Evolutionary conservation across 768 basidiomycete genomes (phyloP), one percentile per base, ranked within the genome.

Genomic region (Amanita pallidorosea): DNA sequence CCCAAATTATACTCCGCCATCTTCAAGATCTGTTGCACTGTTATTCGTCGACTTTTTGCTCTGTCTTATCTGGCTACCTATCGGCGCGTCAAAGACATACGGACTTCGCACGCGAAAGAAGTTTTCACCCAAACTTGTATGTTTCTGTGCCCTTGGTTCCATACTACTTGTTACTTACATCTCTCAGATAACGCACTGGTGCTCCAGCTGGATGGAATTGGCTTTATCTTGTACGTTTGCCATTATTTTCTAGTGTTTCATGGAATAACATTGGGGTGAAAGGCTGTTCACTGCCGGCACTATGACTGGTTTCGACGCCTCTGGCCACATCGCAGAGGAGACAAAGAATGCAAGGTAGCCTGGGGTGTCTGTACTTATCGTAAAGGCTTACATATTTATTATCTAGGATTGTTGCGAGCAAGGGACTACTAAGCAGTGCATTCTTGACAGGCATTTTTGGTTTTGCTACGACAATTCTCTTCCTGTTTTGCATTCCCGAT

Each of bases 191-290:
- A 94, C 58, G 89, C 23, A 93, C 91, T 1, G 88, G 88, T 0
- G 90, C 91, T 3, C 76, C 87, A 18, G 70, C 85, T 7, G 88
- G 78, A 4, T 94, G 91, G 93, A 94, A 93, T 59, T 95, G 88
- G 88, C 75, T 90, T 65, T 96, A 35, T 89, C 85, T 4, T 90
- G 88, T 89, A 57, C 23, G 65, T 57, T 3, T 29, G 27, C 45
- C 49, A 29, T 55, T 40, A 41, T 47, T 45, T 18, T 13, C 33
- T 47, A 17, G 13, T 11, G 27, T 7, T 22, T 38, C 23, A 27
- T 47, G 18, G 38, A 13, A 17, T 37, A 5, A 20, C 36, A 23
- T 15, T 45, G n/a, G 12, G 15, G 18, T 23, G 8, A 22, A 50
- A 88, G 86, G 71, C 72, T 94, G 18, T 92, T 90, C 65, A 86